phyloP scores from a whole-genome alignment of 192 early-diverging fungal genomes.

The Coemansia sp. region DNA sequence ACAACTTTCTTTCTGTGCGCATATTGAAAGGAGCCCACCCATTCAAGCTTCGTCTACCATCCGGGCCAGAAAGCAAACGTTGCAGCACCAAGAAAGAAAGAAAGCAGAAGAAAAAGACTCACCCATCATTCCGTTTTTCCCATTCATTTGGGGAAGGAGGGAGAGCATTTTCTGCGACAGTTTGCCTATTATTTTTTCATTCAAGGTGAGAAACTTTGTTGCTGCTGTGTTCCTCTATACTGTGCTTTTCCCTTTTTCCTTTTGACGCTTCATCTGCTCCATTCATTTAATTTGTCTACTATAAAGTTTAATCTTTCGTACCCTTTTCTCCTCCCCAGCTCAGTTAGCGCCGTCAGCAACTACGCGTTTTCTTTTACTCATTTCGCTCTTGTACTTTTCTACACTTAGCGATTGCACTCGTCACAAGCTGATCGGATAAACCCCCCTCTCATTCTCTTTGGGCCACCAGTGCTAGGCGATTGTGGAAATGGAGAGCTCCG shows the following conservation, averaged over 20 bases:
- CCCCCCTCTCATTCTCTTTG: not conserved
- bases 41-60: no score
- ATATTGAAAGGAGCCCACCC: no score
- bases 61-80: no score
- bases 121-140: no score
- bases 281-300: conserved; percentile 3
- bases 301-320: conserved; percentile 11
- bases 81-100: no score
- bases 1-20: no score
- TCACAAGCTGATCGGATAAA: not conserved
- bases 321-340: not conserved
- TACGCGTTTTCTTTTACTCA: not conserved
- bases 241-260: conserved; percentile 11
- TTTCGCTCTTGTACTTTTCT: conserved; percentile 8
- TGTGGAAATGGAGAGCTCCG: conserved; percentile 41
- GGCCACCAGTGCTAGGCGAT: not conserved
- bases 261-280: conserved; percentile 10
- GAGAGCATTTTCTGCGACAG: not conserved
- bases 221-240: conserved; percentile 9
- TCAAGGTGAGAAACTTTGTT: not conserved
- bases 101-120: no score
- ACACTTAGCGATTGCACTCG: conserved; percentile 5
- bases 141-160: no score
- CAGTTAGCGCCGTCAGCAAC: not conserved
- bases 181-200: not conserved